A percentile compares a stretch with the other conserved stretches of the same genome.
These are phyloP conservation scores for Podospora pseudopauciseta DNA, from an alignment of 495 filamentous ascomycete genomes.

Conservation along the genomic window DNA sequence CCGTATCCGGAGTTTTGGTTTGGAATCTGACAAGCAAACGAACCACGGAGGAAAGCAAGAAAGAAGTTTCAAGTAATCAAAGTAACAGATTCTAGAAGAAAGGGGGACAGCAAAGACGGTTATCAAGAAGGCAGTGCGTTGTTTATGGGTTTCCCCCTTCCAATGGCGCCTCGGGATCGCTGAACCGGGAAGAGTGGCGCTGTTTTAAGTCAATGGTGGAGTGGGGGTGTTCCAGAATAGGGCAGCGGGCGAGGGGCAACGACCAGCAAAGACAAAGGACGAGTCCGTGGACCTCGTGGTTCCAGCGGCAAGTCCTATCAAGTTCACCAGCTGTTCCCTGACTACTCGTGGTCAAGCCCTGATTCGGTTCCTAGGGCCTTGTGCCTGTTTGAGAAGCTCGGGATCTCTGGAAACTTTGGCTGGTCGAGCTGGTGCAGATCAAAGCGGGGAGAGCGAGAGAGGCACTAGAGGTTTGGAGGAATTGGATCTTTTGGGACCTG, in stretches of 20 bases:
- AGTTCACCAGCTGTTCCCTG: background rate
- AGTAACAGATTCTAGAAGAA: background rate
- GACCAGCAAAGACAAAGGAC: background rate
- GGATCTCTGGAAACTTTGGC: background rate
- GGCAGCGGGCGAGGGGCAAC: background rate
- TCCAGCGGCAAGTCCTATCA: background rate
- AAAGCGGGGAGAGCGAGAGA: constrained; percentile 12
- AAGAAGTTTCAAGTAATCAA: background rate
- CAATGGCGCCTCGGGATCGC: constrained; percentile 15
- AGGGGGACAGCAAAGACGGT: background rate
- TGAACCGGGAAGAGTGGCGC: constrained; percentile 19
- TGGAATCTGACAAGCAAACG: background rate
- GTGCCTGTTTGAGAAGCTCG: background rate
- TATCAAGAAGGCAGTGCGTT: background rate
- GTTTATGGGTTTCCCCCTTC: constrained; percentile 6
- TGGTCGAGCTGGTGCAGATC: constrained; percentile 11
- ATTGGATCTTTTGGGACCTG: background rate
- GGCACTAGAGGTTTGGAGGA: background rate
- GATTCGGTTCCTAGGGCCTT: background rate
- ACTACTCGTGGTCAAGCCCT: background rate
- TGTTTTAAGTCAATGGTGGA: constrained; percentile 15
- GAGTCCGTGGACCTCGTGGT: background rate
- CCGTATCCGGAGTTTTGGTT: background rate
- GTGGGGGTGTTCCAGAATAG: constrained; percentile 10
- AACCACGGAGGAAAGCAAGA: background rate